Conservation (phyloP, 2,329 filamentous ascomycete species). For the Colletotrichum sp. region DNA sequence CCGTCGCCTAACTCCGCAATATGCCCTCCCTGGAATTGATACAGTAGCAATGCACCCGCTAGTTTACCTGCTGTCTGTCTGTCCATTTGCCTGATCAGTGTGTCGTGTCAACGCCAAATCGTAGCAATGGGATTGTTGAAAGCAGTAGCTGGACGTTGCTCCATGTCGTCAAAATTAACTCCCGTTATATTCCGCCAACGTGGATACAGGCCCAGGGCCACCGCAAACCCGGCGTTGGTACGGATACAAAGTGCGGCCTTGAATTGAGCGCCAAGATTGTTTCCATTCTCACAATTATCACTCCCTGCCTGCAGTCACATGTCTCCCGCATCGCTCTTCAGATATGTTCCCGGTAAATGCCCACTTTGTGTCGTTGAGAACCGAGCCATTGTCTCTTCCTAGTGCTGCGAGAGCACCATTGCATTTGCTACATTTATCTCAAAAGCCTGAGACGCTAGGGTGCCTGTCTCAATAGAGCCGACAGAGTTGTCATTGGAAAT, state of each 20-base stretch:
- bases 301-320: not conserved
- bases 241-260: not conserved
- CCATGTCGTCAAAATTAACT: slow-evolving; percentile 8
- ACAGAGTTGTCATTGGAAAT: not conserved
- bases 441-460: not conserved
- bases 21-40: not conserved
- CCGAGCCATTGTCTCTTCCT: not conserved
- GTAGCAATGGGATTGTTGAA: not conserved
- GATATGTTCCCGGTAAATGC: not conserved
- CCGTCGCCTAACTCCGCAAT: not conserved
- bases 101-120: not conserved
- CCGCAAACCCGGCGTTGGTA: not conserved
- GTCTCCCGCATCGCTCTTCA: not conserved
- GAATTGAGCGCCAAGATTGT: not conserved
- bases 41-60: not conserved
- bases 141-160: not conserved
- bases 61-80: not conserved
- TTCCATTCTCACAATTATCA: not conserved
- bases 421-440: not conserved
- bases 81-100: not conserved
- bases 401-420: not conserved
- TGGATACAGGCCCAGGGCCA: not conserved
- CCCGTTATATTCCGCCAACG: not conserved
- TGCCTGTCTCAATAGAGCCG: not conserved
- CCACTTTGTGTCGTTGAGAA: not conserved